These are phyloP conservation scores for Parasarocladium wereldwijsianum DNA, from an alignment of 2,329 filamentous ascomycete species.

Conservation along the genomic window DNA sequence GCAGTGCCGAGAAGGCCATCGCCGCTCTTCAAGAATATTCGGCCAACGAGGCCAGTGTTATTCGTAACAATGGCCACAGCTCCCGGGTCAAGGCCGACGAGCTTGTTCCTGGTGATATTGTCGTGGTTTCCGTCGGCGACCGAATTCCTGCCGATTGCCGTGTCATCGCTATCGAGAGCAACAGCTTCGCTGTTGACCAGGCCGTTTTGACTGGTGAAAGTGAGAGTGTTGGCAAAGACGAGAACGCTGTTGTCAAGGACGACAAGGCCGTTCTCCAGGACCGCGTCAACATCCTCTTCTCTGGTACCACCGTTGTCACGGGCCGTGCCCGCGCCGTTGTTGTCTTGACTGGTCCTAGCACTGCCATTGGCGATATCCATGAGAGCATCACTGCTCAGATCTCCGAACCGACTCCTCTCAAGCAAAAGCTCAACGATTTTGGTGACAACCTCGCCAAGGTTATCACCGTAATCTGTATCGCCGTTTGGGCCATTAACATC, in stretches of 20 bases:
- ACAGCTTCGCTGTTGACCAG: conserved; percentile 93
- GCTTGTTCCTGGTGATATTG: conserved; percentile 83
- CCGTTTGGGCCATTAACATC: conserved; percentile 98
- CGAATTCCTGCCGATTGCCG: conserved; percentile 92
- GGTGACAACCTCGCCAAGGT: conserved; percentile 94
- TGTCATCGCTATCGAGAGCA: conserved; percentile 80
- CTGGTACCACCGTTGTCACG: conserved; percentile 91
- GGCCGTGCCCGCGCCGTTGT: conserved; percentile 87
- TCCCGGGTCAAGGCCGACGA: conserved; percentile 89
- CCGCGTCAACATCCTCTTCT: conserved; percentile 95
- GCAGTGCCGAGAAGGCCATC: conserved; percentile 95
- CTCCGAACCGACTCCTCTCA: conserved; percentile 89
- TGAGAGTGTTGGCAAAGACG: conserved; percentile 87
- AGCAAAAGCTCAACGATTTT: conserved; percentile 98
- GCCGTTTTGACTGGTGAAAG: conserved; percentile 95
- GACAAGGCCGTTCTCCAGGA: conserved; percentile 88
- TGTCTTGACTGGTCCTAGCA: conserved; percentile 75
- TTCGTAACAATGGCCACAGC: conserved; percentile 65
- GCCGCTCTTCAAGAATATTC: conserved; percentile 97
- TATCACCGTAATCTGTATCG: conserved; percentile 88
- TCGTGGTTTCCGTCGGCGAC: conserved; percentile 79
- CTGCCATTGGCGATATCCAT: conserved; percentile 96
- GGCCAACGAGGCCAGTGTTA: conserved; percentile 89
- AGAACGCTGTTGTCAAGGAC: conserved; percentile 51
- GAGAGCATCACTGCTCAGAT: conserved; percentile 98